phyloP scores from a whole-genome alignment of 495 filamentous ascomycete genomes.

The Apodospora peruviana region DNA sequence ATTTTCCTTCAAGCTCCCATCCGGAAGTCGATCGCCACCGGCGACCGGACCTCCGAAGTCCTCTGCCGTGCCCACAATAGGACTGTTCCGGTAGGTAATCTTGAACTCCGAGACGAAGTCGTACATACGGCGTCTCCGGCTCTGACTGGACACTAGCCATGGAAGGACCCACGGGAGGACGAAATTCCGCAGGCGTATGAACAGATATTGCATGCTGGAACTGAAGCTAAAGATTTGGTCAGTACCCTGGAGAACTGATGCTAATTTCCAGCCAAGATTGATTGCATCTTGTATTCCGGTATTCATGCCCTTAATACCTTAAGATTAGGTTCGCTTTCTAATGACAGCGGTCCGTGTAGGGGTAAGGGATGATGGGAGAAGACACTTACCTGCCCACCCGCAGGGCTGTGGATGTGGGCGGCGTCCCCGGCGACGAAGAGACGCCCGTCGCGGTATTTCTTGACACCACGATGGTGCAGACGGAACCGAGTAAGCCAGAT shows the following conservation, averaged over 20 bases:
- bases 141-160: conserved; percentile 17
- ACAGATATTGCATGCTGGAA: conserved; percentile 23
- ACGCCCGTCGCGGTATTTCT: conserved; percentile 27
- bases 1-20: conserved; percentile 17
- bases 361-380: too few relatives aligned
- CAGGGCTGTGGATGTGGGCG: conserved; percentile 54
- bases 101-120: conserved; percentile 34
- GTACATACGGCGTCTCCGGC: conserved; percentile 17
- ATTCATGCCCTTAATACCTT: too few relatives aligned
- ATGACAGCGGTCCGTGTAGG: too few relatives aligned
- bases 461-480: conserved; percentile 32
- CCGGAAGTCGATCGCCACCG: conserved; percentile 30
- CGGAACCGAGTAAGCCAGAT: conserved; percentile 37
- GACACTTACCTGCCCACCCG: conserved; percentile 51
- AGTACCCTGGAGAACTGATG: conserved; percentile 27
- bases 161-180: conserved; percentile 31
- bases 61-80: conserved; percentile 23
- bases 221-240: conserved; percentile 33
- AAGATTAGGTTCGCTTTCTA: too few relatives aligned
- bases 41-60: conserved; percentile 18
- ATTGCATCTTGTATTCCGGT: conserved; percentile 54
- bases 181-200: conserved; percentile 25
- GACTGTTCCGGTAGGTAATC: conserved; percentile 30
- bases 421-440: conserved; percentile 55
- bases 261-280: conserved; percentile 55